Base-by-base conservation (phyloP, 352 stramenopile genomes). In the Globisporangium yorkense region DNA sequence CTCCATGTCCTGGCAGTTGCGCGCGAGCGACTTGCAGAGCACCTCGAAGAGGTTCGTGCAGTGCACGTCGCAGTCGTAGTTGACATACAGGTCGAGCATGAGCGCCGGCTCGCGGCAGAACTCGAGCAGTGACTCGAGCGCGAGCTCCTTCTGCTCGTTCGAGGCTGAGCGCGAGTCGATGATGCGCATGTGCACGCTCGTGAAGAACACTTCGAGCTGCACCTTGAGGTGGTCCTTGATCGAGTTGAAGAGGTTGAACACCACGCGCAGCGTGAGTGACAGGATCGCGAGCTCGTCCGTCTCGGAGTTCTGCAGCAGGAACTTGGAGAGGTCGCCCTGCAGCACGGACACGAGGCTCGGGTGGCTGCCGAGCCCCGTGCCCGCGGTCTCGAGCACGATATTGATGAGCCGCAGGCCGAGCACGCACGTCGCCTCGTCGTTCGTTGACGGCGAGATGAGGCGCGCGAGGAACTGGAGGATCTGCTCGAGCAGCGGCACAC, bases 211-310 rank as follows among this genome's bases (percentile, higher is more conserved):
- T 72, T 99, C 97, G 41, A 99, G 83, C 65, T 99, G 97, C 20
- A 99, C 92, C 57, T 99, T 99, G 7, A 99, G 67, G 61, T 99
- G 94, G 66, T 98, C 93, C 65, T 98, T 98, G 72, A 99, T 98
- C 51, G 90, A 98, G 66, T 99, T 98, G 75, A 99, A 99, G 13
- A 99, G 79, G 68, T 99, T 99, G 62, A 99, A 99, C 58, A 99
- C 97, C 12, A 99, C 96, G 37, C 97, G 85, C 40, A 99, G 77
- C 41, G 94, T 98, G 16, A 92, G 70, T 37, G 80, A 91, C 13
- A 91, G 59, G 59, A 99, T 96, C 24, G 75, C 73, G 16, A 98
- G 80, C 66, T 99, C 97, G 13, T 96, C 84, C 8, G 94, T 98
- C 73, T 98, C 89, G 29, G 88, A 97, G 63, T 98, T 97, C 57